A percentile compares a stretch with the other conserved stretches of the same genome.
Conservation (phyloP, 306 rosid species). For the Acacia crassicarpa region DNA sequence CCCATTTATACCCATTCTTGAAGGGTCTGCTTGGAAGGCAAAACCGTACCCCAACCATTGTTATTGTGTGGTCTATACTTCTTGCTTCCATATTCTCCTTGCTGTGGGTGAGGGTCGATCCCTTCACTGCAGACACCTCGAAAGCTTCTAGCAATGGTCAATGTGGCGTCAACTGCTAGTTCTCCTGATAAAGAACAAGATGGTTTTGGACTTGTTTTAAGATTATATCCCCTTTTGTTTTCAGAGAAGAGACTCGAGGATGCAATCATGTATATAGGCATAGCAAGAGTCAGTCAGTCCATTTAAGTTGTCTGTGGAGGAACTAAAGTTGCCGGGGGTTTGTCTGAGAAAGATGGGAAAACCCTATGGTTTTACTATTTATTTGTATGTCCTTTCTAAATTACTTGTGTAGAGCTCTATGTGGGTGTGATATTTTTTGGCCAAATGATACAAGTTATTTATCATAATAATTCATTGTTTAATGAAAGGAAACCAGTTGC, state of each 20-base stretch:
- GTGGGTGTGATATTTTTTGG: constrained; percentile 15
- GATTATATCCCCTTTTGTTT: background rate
- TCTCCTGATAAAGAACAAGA: constrained; percentile 1
- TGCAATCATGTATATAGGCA: constrained; percentile 33
- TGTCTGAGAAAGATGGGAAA: background rate
- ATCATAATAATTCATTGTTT: background rate
- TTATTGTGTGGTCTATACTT: constrained; percentile 89
- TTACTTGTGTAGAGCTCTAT: background rate
- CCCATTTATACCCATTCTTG: constrained; percentile 91
- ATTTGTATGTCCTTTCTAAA: background rate
- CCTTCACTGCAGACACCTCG: constrained; percentile 42
- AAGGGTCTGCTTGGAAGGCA: constrained; percentile 91
- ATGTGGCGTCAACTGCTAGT: constrained; percentile 83
- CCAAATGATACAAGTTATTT: background rate
- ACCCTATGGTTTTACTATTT: background rate
- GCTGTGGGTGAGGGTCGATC: constrained; percentile 77
- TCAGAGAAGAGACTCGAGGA: constrained; percentile 3
- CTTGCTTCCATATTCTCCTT: constrained; percentile 93
- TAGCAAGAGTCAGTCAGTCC: constrained; percentile 29
- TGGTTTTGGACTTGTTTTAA: constrained; percentile 14
- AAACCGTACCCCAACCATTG: constrained; percentile 91
- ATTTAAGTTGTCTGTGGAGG: constrained; percentile 11
- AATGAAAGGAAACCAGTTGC: constrained; percentile 14
- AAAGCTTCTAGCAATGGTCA: constrained; percentile 59
- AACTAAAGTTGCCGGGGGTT: background rate